Evolutionary conservation across 2,329 filamentous ascomycete genomes (phyloP).

Genomic region (Aspergillus sp.): DNA sequence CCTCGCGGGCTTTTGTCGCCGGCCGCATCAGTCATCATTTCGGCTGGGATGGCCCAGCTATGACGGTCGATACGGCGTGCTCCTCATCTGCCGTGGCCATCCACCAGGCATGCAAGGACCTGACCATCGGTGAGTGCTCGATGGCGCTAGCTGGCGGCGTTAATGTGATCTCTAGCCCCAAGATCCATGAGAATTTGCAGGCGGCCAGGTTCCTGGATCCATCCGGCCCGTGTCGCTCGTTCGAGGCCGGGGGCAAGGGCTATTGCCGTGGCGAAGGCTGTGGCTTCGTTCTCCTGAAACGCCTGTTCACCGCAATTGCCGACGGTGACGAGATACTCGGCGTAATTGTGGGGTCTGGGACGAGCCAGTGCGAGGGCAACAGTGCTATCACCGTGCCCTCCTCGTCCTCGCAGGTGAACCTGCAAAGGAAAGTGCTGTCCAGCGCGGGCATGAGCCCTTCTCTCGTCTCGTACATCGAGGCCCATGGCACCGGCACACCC

Average conservation of each 20-base stretch:
- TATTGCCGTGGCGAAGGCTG: constrained; percentile 51
- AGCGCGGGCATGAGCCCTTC: neutral
- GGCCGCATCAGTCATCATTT: constrained; percentile 11
- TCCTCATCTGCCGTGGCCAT: constrained; percentile 13
- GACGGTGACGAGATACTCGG: constrained; percentile 11
- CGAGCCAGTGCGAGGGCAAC: neutral
- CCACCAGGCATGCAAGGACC: constrained; percentile 5
- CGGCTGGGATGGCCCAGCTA: constrained; percentile 7
- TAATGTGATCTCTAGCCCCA: constrained; percentile 27
- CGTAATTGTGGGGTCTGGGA: constrained; percentile 2
- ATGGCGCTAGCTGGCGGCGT: constrained; percentile 30
- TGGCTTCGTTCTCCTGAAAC: constrained; percentile 47
- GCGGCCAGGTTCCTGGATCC: constrained; percentile 1
- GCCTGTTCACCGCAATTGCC: constrained; percentile 42
- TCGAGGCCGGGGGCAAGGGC: constrained; percentile 30
- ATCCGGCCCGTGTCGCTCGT: neutral
- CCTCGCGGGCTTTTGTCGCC: constrained; percentile 27
- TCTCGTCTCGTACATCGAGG: constrained; percentile 3
- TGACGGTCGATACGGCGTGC: constrained; percentile 18
- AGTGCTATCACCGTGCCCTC: constrained; percentile 2
- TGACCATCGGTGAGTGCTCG: constrained; percentile 28
- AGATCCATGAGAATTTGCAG: constrained; percentile 2
- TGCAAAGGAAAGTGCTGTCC: neutral
- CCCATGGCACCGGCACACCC: constrained; percentile 7
- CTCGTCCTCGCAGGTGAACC: neutral